Evolutionary conservation across 805 yeast genomes (phyloP).

Genomic region (Yarrowia osloensis): DNA sequence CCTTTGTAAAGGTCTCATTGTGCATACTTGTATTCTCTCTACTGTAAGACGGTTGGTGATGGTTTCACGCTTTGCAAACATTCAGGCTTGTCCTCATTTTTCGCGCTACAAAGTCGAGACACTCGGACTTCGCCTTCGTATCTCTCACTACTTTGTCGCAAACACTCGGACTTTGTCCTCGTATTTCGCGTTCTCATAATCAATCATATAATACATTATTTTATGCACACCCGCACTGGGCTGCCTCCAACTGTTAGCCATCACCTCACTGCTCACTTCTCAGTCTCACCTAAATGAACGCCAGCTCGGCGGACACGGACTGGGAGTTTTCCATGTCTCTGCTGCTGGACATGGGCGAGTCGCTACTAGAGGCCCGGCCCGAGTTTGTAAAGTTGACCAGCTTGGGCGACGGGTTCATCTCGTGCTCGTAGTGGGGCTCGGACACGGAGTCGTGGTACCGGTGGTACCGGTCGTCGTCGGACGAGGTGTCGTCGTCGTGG

Average conservation of each 20-base stretch:
- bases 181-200: background rate
- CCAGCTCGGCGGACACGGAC: slow-evolving; percentile 26
- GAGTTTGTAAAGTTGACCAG: slow-evolving; percentile 27
- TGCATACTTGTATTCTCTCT: too few species aligned
- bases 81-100: too few species aligned
- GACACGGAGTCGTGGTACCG: slow-evolving; percentile 29
- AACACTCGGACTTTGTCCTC: too few species aligned
- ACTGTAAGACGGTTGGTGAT: too few species aligned
- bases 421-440: slow-evolving; percentile 23
- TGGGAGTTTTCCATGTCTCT: slow-evolving; percentile 28
- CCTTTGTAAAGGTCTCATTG: too few species aligned
- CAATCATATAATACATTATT: slow-evolving; percentile 27
- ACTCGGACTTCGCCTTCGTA: too few species aligned
- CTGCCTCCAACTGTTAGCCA: background rate
- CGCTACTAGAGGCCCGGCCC: slow-evolving; percentile 21
- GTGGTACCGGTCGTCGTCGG: slow-evolving; percentile 29
- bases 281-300: background rate
- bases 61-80: too few species aligned
- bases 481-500: slow-evolving; percentile 27
- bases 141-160: too few species aligned
- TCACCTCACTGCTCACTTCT: too few species aligned
- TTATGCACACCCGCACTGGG: slow-evolving; percentile 29
- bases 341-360: slow-evolving; percentile 1
- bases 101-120: too few species aligned
- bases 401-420: slow-evolving; percentile 23